Evolutionary conservation across 768 basidiomycete genomes (phyloP), one percentile per base, ranked within the genome.

Genomic region (Russula sp.): DNA sequence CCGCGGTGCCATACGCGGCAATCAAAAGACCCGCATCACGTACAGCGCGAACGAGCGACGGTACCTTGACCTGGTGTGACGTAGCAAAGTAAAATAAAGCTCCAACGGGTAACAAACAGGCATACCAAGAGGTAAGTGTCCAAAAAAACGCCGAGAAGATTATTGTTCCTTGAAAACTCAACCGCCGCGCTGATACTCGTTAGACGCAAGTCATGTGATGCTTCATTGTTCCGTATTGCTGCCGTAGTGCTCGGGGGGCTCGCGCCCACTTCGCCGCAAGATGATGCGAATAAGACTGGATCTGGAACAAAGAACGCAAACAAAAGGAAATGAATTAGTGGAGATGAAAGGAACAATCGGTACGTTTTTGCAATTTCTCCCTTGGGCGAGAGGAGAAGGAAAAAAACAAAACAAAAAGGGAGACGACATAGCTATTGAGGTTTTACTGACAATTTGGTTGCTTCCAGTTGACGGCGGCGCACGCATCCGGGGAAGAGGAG

Each of bases 391-490:
- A 56, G 13, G 10, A 4, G 18, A 7, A n/a, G 1, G 20, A 7
- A 31, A 2, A 34, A 27, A 27, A 20, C 9, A 6, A 48, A 22
- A 45, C 2, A 45, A 56, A 11, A 56, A 10, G 11, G 42, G 32
- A 18, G 10, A 10, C 4, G 10, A 7, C 18, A n/a, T 9, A 27
- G 27, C 27, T 27, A 27, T 27, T 27, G 27, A 27, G 55, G 13
- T 39, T 22, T 27, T 40, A 75, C 85, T 75, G 76, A 93, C 96
- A 98, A 74, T 98, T 98, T 13, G 96, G 96, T 75, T 99, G 96
- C 75, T 99, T 99, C 97, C 96, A 98, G 71, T 99, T 98, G 59
- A 98, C 75, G 16, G 91, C 87, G 8, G 91, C 85, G 74, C 94
- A 96, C 0, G 94, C 84, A 71, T 91, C 87, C 9, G 95, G 91